Evolutionary conservation across 345 rosid genomes (phyloP), one percentile per base, ranked within the genome.

Genomic region (Passiflora organensis): DNA sequence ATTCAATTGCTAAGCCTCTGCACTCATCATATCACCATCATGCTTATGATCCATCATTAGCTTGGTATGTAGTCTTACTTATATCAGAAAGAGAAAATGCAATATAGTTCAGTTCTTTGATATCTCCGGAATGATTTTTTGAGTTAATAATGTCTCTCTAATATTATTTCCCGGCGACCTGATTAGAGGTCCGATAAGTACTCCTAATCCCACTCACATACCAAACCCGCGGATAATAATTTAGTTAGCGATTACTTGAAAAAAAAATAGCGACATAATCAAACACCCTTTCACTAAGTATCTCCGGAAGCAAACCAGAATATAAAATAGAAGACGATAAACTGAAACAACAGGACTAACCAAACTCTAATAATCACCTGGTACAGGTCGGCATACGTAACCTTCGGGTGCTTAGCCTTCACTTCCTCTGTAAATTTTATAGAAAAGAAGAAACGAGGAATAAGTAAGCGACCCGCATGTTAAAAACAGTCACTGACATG

Each of bases 361-460:
- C 4, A 11, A 22, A 48, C 6, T 9, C 4, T 44, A 17, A 15
- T 4, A 60, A 59, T 59, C 54, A 81, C 87, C 83, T 84, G 83
- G 66, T 74, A 84, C 5, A 84, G 62, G 54, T 91, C 96, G 2
- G 96, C 96, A 47, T 88, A 84, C 0, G 96, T 76, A 59, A 91
- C 78, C 68, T 81, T 91, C 0, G 85, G 90, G 74, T 82, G 77
- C 54, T 84, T 86, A 58, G 80, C 77, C 74, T 86, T 91, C 76
- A 91, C 87, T 22, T 71, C 81, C 74, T 88, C 98, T 91, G 79
- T 6, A 49, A 53, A 28, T n/a, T n/a, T n/a, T n/a, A 51, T 51
- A 20, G 1, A 32, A 55, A 22, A 55, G 49, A 49, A 41, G 28
- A 32, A 48, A 16, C 37, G 14, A 43, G 1, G 41, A 39, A 41